Evolutionary conservation across 208 protist species (phyloP).

Genomic region (Acanthamoeba divionensis): DNA sequence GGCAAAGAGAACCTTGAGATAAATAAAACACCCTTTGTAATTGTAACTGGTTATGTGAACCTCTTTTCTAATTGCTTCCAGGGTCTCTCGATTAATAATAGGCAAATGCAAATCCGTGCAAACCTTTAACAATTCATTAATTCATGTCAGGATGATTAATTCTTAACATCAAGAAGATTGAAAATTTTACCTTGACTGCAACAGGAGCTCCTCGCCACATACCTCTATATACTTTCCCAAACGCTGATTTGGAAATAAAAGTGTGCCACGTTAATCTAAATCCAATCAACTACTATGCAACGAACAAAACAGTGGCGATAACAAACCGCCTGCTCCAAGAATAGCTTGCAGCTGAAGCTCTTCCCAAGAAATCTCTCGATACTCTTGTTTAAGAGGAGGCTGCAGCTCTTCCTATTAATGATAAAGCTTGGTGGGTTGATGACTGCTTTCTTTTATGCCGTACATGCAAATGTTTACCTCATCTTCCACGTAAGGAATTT

Average conservation of each 20-base stretch:
- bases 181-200: no score
- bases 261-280: no score
- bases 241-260: background rate
- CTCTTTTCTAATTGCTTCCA: constrained; percentile 15
- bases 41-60: background rate
- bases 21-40: no score
- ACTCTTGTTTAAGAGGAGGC: background rate
- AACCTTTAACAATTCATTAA: no score
- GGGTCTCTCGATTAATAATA: constrained; percentile 1
- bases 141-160: no score
- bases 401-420: no score
- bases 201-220: constrained; percentile 20
- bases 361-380: constrained; percentile 10
- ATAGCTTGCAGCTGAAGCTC: background rate
- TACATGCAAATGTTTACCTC: background rate
- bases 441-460: no score
- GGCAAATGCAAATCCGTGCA: constrained; percentile 38
- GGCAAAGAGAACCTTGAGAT: no score
- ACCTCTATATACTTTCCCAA: constrained; percentile 25
- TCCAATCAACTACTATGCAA: background rate
- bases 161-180: no score
- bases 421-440: no score
- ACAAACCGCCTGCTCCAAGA: background rate
- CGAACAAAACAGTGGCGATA: background rate
- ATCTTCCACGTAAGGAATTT: constrained; percentile 1